Evolutionary conservation across 345 rosid species (phyloP).

Genomic region (Aquilaria yunnanensis): DNA sequence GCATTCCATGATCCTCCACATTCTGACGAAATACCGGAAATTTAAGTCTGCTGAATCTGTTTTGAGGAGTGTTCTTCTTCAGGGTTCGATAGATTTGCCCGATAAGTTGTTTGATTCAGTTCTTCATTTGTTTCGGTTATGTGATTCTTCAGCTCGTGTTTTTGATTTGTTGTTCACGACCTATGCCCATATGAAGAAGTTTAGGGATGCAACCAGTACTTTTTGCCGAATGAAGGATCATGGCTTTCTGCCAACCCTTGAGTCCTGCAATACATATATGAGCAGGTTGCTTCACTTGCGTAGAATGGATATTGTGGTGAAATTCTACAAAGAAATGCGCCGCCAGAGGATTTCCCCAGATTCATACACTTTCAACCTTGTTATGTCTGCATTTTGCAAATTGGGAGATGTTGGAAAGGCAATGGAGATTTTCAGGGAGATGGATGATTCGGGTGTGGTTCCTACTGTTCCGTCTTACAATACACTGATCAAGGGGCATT

Average conservation of each 20-base stretch:
- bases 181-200: constrained; percentile 61
- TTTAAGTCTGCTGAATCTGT: constrained; percentile 69
- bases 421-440: constrained; percentile 42
- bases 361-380: constrained; percentile 68
- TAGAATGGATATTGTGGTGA: constrained; percentile 58
- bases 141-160: constrained; percentile 72
- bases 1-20: constrained; percentile 57
- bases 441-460: constrained; percentile 42
- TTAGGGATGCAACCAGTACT: constrained; percentile 54
- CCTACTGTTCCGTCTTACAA: constrained; percentile 54
- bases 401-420: constrained; percentile 62
- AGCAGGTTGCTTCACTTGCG: constrained; percentile 50
- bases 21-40: constrained; percentile 56
- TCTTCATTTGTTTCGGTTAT: constrained; percentile 53
- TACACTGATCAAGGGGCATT: constrained; percentile 67
- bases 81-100: constrained; percentile 33
- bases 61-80: constrained; percentile 27
- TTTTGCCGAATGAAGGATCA: constrained; percentile 60
- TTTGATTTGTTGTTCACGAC: constrained; percentile 72
- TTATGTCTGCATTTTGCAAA: constrained; percentile 53
- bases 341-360: constrained; percentile 66
- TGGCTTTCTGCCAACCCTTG: constrained; percentile 58
- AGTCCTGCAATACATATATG: constrained; percentile 81
- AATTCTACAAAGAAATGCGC: constrained; percentile 61
- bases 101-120: constrained; percentile 49